Base-by-base conservation (phyloP, 1,284 basidiomycete species). In the Trametes pubescens region DNA sequence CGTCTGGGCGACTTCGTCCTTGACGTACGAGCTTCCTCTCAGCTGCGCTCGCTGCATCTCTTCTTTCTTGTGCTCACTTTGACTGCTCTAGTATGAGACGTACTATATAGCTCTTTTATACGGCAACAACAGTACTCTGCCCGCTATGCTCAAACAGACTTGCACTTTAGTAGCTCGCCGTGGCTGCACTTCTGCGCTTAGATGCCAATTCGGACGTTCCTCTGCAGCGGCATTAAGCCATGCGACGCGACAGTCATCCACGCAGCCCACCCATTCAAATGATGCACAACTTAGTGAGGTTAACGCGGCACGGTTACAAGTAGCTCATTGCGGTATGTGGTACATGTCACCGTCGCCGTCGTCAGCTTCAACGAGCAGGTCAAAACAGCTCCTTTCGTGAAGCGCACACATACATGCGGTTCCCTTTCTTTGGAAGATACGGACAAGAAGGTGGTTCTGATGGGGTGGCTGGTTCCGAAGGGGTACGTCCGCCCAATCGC, bases 321-420 rank as follows among this genome's bases (percentile, higher is more conserved):
- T 29, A 4, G 51, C 59, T 1, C 51, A 53, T 44, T 48, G 26
- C 22, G 59, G 59, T 60, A 54, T 22, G 44, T 49, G 24, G 18
- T 35, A 6, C 37, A 14, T 46, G 16, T 18, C 35, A 9, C 21
- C 22, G 18, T 21, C 21, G 11, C 16, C n/a, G 35, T 22, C 24
- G 10, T 21, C 18, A 32, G 7, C 49, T 21, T 13, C n/a, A 16
- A 11, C 26, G 6, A 51, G 7, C 16, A 21, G 9, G 10, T 7
- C 4, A 24, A 35, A 9, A 11, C 46, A 69, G 67, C 57, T 5
- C 67, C 67, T 11, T 69, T 63, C 34, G 61, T 56, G 10, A 53
- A 43, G 29, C 67, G 67, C 37, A 69, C 67, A 8, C 67, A 69
- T 48, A 69, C 62, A 24, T 69, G 67, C 16, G 67, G 67, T 2